A percentile compares a stretch with the other conserved stretches of the same genome.
These are phyloP conservation scores for Adansonia digitata DNA, from an alignment of 345 rosid species.

Conservation along the genomic window DNA sequence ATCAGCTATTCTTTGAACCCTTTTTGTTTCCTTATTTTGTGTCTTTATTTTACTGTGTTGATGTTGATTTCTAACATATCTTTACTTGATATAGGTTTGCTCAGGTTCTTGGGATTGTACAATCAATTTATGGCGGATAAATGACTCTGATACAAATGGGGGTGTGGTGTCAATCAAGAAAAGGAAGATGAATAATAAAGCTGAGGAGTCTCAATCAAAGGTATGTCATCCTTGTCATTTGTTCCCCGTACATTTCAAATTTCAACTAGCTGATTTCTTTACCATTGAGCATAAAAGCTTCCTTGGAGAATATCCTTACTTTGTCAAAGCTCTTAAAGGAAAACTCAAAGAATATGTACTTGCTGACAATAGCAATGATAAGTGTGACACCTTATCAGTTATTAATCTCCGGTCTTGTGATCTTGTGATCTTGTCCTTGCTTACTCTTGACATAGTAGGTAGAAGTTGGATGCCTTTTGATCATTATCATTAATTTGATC, in stretches of 20 bases:
- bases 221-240: slow-evolving; percentile 30
- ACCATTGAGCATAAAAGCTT: not conserved
- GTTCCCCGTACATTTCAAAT: slow-evolving; percentile 10
- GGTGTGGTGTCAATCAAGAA: slow-evolving; percentile 63
- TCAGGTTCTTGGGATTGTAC: slow-evolving; percentile 97
- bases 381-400: not conserved
- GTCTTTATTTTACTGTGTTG: not conserved
- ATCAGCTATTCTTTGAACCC: slow-evolving; percentile 15
- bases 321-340: not conserved
- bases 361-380: not conserved
- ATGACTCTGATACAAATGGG: slow-evolving; percentile 46
- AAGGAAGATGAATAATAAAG: slow-evolving; percentile 68
- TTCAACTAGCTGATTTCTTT: not conserved
- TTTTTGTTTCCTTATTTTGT: too few relatives aligned
- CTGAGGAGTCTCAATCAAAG: slow-evolving; percentile 64
- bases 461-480: not conserved
- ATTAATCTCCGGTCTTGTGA: not conserved
- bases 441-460: not conserved
- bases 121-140: slow-evolving; percentile 71
- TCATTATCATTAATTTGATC: not conserved
- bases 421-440: too few relatives aligned
- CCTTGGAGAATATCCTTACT: not conserved
- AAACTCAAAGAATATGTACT: not conserved
- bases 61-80: not conserved
- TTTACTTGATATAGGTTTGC: slow-evolving; percentile 48